Conservation (phyloP, 768 basidiomycete species). For the Calocybe gangraenosa region DNA sequence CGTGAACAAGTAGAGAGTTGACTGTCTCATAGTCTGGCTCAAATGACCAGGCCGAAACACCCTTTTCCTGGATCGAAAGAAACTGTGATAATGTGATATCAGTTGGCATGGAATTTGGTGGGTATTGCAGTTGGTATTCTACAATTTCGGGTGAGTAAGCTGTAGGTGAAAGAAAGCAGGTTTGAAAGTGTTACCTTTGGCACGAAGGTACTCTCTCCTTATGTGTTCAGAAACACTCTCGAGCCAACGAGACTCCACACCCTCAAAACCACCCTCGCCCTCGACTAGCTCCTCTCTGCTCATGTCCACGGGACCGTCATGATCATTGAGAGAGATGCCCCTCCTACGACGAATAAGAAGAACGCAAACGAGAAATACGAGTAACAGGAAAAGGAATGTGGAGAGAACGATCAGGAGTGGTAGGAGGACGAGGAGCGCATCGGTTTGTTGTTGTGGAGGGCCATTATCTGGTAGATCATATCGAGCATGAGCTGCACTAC, state of each 20-base stretch:
- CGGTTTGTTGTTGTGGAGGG: conserved; percentile 34
- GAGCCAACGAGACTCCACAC: conserved; percentile 90
- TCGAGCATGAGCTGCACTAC: neutral
- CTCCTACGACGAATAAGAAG: conserved; percentile 76
- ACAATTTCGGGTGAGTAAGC: conserved; percentile 8
- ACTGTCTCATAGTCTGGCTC: conserved; percentile 98
- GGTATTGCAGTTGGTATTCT: conserved; percentile 86
- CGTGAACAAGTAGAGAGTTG: conserved; percentile 88
- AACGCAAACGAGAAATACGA: conserved; percentile 88
- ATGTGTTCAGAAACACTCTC: conserved; percentile 69
- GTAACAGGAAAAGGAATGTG: conserved; percentile 87
- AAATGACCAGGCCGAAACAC: conserved; percentile 98
- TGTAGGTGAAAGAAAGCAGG: conserved; percentile 7
- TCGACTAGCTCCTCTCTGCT: conserved; percentile 86
- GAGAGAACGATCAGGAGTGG: conserved; percentile 93
- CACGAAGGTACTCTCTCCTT: conserved; percentile 70
- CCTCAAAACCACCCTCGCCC: conserved; percentile 91
- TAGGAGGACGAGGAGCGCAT: conserved; percentile 82
- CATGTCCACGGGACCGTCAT: conserved; percentile 91
- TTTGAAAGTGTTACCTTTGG: conserved; percentile 61
- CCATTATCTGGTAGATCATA: conserved; percentile 23
- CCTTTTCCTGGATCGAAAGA: conserved; percentile 98
- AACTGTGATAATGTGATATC: conserved; percentile 99
- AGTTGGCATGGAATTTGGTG: conserved; percentile 93
- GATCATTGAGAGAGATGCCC: conserved; percentile 77